Evolutionary conservation across 805 yeast genomes (phyloP).

Genomic region (Pichia californica): DNA sequence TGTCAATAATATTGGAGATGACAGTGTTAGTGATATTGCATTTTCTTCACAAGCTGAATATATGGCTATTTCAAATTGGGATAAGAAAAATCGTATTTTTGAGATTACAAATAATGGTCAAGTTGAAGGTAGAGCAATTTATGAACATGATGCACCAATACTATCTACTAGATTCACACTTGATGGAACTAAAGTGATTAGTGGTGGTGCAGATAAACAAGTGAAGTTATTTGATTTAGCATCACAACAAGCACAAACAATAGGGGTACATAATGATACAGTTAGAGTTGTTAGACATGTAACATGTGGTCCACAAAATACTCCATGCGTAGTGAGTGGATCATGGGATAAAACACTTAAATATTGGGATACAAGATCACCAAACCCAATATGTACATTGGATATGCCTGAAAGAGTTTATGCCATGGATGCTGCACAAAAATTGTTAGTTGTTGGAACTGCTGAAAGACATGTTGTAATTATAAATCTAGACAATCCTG

Average conservation of each 20-base stretch:
- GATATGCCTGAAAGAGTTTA: constrained; percentile 87
- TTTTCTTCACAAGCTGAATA: constrained; percentile 85
- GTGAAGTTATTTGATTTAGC: constrained; percentile 79
- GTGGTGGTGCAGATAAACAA: constrained; percentile 88
- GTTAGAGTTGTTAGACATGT: constrained; percentile 71
- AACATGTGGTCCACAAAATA: constrained; percentile 76
- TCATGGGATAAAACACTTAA: constrained; percentile 94
- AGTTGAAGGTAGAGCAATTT: constrained; percentile 83
- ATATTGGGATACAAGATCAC: constrained; percentile 92
- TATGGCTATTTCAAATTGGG: constrained; percentile 87
- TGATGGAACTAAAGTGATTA: constrained; percentile 82
- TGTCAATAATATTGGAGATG: constrained; percentile 82
- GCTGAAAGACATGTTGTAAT: constrained; percentile 81
- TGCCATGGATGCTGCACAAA: constrained; percentile 77
- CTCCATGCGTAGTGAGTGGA: constrained; percentile 81
- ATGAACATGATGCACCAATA: constrained; percentile 86
- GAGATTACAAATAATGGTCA: constrained; percentile 73
- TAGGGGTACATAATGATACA: constrained; percentile 81
- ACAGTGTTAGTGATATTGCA: constrained; percentile 73
- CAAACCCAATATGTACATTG: constrained; percentile 74
- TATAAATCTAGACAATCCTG: constrained; percentile 78
- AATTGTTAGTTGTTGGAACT: constrained; percentile 84
- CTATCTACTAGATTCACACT: constrained; percentile 72
- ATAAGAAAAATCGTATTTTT: constrained; percentile 86
- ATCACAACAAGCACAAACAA: constrained; percentile 73